phyloP scores from a whole-genome alignment of 805 yeast genomes.

The Yarrowia hollandica region DNA sequence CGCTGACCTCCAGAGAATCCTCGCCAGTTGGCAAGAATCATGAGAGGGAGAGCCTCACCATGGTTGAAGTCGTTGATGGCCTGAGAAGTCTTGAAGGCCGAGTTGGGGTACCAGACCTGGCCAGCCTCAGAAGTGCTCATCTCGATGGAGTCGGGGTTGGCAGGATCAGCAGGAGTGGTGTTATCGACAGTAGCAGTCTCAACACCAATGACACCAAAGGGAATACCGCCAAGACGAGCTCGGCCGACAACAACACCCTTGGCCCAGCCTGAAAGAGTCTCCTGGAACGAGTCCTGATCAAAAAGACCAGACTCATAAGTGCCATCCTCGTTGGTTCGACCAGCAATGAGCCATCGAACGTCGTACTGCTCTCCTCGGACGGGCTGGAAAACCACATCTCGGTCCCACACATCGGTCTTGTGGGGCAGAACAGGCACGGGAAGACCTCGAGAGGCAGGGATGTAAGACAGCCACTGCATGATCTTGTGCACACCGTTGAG shows the following conservation, averaged over 20 bases:
- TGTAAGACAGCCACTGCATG: conserved; percentile 91
- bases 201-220: conserved; percentile 96
- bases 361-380: conserved; percentile 72
- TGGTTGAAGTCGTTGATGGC: conserved; percentile 96
- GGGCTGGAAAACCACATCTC: conserved; percentile 83
- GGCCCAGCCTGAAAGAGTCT: conserved; percentile 98
- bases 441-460: conserved; percentile 85
- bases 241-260: conserved; percentile 98
- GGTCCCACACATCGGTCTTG: conserved; percentile 82
- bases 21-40: conserved; percentile 99
- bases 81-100: conserved; percentile 98
- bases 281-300: conserved; percentile 91
- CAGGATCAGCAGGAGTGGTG: conserved; percentile 95
- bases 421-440: conserved; percentile 84
- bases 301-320: conserved; percentile 83
- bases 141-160: conserved; percentile 94
- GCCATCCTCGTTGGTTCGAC: conserved; percentile 68
- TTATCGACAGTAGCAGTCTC: conserved; percentile 90
- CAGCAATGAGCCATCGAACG: conserved; percentile 92
- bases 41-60: conserved; percentile 96
- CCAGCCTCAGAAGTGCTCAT: conserved; percentile 90
- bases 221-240: conserved; percentile 98
- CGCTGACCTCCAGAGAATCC: conserved; percentile 99
- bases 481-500: conserved; percentile 94
- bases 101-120: conserved; percentile 99